Conservation (phyloP, 768 basidiomycete species). For the Boletellus ananiceps region DNA sequence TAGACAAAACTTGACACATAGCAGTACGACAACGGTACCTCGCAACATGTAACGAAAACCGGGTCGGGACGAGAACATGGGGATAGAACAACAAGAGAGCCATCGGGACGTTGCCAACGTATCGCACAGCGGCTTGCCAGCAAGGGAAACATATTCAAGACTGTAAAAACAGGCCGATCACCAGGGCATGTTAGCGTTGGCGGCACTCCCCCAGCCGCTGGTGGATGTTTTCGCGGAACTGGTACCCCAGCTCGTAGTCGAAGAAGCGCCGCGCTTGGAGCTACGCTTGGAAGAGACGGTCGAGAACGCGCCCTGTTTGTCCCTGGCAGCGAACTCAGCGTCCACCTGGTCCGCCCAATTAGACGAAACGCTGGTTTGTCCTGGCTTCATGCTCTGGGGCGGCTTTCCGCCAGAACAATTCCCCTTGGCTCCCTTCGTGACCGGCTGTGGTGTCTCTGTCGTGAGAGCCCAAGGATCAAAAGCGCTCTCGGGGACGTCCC, state of each 20-base stretch:
- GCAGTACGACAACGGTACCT: neutral
- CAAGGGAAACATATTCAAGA: neutral
- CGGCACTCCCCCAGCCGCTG: constrained; percentile 24
- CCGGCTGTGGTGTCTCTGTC: neutral
- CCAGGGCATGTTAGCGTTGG: constrained; percentile 19
- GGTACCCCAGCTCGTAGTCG: constrained; percentile 9
- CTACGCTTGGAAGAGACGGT: constrained; percentile 11
- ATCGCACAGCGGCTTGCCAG: constrained; percentile 4
- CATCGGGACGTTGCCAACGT: neutral
- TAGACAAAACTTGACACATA: neutral
- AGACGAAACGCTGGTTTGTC: constrained; percentile 1
- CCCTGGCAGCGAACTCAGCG: constrained; percentile 3
- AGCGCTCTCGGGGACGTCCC: constrained; percentile 18
- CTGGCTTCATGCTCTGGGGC: constrained; percentile 3
- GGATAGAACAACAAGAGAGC: neutral
- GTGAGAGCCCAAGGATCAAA: constrained; percentile 21
- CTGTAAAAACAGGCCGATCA: constrained; percentile 6
- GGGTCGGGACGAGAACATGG: constrained; percentile 1
- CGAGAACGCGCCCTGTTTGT: neutral
- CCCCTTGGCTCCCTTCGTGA: neutral
- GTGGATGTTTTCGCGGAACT: constrained; percentile 15
- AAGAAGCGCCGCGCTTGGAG: constrained; percentile 11
- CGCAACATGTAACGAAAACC: neutral
- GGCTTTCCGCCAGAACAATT: constrained; percentile 1
- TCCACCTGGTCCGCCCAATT: constrained; percentile 31